Conservation (phyloP, 495 filamentous ascomycete species). For the Hamigera avellanea region DNA sequence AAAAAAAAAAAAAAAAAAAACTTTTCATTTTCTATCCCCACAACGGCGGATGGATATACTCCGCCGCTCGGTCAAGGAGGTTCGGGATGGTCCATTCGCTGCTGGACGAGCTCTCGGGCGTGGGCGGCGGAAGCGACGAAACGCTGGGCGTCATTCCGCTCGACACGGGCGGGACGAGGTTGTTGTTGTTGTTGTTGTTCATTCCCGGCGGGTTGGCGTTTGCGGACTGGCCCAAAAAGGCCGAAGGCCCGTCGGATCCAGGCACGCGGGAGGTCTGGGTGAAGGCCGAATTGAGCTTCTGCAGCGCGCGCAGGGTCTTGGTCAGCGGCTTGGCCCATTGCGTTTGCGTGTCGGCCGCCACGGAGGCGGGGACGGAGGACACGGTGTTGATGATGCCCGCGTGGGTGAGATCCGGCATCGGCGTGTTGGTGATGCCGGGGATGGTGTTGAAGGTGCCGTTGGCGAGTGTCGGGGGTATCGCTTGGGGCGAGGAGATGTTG, state of each 20-base stretch:
- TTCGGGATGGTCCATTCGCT: conserved; percentile 37
- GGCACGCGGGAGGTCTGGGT: conserved; percentile 9
- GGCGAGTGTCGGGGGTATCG: conserved; percentile 2
- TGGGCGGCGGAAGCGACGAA: conserved; percentile 32
- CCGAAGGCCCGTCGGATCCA: conserved; percentile 4
- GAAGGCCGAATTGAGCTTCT: conserved; percentile 33
- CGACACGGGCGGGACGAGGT: conserved; percentile 10
- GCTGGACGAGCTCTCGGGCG: conserved; percentile 36
- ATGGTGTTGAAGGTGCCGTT: conserved; percentile 18
- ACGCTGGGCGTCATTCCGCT: conserved; percentile 26
- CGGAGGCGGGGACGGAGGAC: conserved; percentile 16
- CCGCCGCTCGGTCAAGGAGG: conserved; percentile 32
- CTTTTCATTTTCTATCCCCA: conserved; percentile 26
- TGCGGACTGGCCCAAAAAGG: conserved; percentile 3
- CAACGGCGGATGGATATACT: conserved; percentile 38
- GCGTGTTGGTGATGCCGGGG: conserved; percentile 18
- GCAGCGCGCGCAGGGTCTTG: conserved; percentile 34
- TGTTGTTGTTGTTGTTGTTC: background rate
- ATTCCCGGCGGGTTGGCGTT: conserved; percentile 1
- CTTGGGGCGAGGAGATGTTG: conserved; percentile 12
- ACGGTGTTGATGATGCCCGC: conserved; percentile 12
- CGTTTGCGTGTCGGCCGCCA: conserved; percentile 24
- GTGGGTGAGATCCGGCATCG: conserved; percentile 5
- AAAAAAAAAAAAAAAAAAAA: background rate
- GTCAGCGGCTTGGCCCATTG: conserved; percentile 38